Evolutionary conservation across 345 rosid species (phyloP).

Genomic region (Odontarrhena argentea): DNA sequence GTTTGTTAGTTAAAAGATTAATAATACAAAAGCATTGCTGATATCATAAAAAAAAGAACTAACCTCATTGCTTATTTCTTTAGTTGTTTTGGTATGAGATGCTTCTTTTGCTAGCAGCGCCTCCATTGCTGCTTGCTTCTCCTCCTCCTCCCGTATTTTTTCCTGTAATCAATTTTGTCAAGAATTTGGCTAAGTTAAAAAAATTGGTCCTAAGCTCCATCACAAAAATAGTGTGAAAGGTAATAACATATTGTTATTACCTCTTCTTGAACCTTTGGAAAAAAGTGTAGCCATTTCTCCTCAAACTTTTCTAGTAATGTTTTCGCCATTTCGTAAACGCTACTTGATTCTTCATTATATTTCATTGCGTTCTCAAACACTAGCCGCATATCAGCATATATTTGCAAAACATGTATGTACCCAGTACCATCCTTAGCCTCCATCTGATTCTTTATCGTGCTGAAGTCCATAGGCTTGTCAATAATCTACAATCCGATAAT

Average conservation of each 20-base stretch:
- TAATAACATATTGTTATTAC: constrained; percentile 34
- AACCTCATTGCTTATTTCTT: constrained; percentile 69
- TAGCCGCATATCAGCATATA: constrained; percentile 77
- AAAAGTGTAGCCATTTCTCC: constrained; percentile 80
- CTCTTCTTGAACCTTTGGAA: constrained; percentile 87
- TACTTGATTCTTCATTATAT: constrained; percentile 73
- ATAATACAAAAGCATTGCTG: constrained; percentile 5
- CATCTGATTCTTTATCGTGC: constrained; percentile 81
- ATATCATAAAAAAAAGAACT: not conserved
- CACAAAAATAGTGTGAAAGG: constrained; percentile 20
- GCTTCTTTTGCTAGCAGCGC: constrained; percentile 76
- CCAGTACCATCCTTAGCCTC: constrained; percentile 85
- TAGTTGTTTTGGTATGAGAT: constrained; percentile 70
- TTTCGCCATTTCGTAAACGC: constrained; percentile 81
- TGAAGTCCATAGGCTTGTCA: constrained; percentile 96
- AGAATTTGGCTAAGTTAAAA: constrained; percentile 20
- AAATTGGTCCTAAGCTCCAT: not conserved
- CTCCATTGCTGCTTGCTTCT: constrained; percentile 58
- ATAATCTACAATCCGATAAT: constrained; percentile 51
- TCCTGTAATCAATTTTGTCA: constrained; percentile 48
- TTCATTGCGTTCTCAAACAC: constrained; percentile 96
- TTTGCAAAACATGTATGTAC: constrained; percentile 77
- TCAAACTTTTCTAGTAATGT: constrained; percentile 78
- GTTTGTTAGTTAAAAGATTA: constrained; percentile 12
- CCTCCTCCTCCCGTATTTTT: constrained; percentile 68